Evolutionary conservation across 176 grass and related monocot genomes (phyloP).

Genomic region (Phoenix dactylifera): DNA sequence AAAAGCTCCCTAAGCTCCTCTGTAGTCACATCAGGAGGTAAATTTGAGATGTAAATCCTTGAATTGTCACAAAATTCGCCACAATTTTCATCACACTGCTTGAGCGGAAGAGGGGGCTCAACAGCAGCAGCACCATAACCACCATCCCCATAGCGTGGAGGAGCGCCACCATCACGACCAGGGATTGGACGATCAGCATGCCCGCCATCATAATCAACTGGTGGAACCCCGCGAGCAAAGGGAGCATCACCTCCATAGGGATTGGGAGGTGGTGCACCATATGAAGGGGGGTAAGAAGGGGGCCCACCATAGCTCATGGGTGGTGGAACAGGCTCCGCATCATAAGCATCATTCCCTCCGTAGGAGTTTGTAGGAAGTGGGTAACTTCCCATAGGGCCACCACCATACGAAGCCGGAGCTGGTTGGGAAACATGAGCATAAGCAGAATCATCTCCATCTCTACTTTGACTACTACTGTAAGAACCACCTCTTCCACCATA

Average conservation of each 20-base stretch:
- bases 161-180: constrained; percentile 37
- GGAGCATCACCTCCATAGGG: constrained; percentile 41
- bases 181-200: constrained; percentile 38
- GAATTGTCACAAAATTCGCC: constrained; percentile 83
- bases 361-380: constrained; percentile 44
- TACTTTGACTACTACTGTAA: constrained; percentile 35
- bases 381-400: constrained; percentile 34
- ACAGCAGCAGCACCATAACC: constrained; percentile 32
- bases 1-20: constrained; percentile 93
- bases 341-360: constrained; percentile 54
- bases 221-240: constrained; percentile 32
- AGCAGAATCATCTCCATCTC: constrained; percentile 32
- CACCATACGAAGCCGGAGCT: constrained; percentile 53
- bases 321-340: constrained; percentile 56
- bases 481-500: constrained; percentile 50
- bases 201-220: constrained; percentile 60
- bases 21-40: constrained; percentile 82
- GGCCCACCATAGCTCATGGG: constrained; percentile 55
- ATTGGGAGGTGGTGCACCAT: constrained; percentile 62
- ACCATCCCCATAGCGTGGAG: constrained; percentile 21
- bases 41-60: constrained; percentile 99
- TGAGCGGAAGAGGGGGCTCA: constrained; percentile 42
- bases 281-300: constrained; percentile 63
- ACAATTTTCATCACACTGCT: constrained; percentile 93
- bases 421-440: constrained; percentile 42